A percentile compares a stretch with the other conserved stretches of the same genome.
These are phyloP conservation scores for Diaporthe australafricana DNA, from an alignment of 2,329 filamentous ascomycete species.

Conservation along the genomic window DNA sequence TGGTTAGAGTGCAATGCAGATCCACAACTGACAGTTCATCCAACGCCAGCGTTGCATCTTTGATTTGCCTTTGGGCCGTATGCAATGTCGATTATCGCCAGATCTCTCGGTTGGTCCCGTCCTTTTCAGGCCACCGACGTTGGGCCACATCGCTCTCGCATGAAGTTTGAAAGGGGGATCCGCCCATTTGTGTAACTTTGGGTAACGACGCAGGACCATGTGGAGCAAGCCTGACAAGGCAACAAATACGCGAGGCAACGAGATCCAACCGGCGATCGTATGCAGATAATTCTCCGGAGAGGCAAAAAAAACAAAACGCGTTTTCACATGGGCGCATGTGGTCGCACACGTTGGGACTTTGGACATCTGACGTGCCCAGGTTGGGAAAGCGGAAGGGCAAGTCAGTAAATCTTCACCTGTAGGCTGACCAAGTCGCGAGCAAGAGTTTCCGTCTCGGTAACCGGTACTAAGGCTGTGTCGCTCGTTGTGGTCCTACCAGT, in stretches of 20 bases:
- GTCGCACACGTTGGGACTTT: conserved; percentile 2
- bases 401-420: background rate
- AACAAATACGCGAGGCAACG: conserved; percentile 34
- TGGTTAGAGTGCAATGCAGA: background rate
- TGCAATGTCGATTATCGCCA: conserved; percentile 26
- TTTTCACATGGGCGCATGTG: background rate
- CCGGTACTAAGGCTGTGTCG: conserved; percentile 8
- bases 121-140: conserved; percentile 1
- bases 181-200: conserved; percentile 45
- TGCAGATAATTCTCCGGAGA: conserved; percentile 30
- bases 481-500: conserved; percentile 1
- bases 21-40: background rate
- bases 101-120: conserved; percentile 24
- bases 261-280: conserved; percentile 6
- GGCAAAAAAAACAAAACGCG: background rate
- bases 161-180: conserved; percentile 17
- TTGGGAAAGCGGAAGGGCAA: conserved; percentile 3
- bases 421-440: background rate
- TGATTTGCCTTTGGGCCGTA: background rate
- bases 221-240: conserved; percentile 32
- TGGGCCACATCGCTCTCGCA: conserved; percentile 30
- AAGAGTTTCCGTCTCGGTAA: conserved; percentile 9
- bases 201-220: conserved; percentile 44
- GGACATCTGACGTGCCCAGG: background rate
- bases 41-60: conserved; percentile 11